phyloP scores from a whole-genome alignment of 2,329 filamentous ascomycete species.

The Scortechinia acanthostroma region DNA sequence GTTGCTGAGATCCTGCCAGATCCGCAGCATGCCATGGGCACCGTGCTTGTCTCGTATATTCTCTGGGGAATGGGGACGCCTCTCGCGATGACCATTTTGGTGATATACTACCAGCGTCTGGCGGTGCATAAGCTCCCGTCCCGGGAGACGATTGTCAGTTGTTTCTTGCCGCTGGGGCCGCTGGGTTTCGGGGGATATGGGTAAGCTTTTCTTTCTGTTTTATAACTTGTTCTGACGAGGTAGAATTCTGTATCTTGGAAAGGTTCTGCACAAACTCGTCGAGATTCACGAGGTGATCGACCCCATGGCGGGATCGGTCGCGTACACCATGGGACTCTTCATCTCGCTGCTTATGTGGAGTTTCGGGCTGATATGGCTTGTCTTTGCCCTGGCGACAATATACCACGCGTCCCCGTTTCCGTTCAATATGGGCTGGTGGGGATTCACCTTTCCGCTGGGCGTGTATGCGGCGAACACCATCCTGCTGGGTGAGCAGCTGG shows the following conservation, averaged over 20 bases:
- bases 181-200: conserved; percentile 60
- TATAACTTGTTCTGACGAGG: no score
- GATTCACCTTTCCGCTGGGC: conserved; percentile 36
- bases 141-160: conserved; percentile 59
- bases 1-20: conserved; percentile 51
- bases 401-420: conserved; percentile 24
- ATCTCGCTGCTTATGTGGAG: conserved; percentile 34
- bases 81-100: conserved; percentile 53
- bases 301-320: conserved; percentile 28
- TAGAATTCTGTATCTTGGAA: no score
- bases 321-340: conserved; percentile 17
- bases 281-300: conserved; percentile 37
- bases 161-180: conserved; percentile 61
- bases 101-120: conserved; percentile 65
- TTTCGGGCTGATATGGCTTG: conserved; percentile 32
- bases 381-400: conserved; percentile 28
- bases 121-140: conserved; percentile 60
- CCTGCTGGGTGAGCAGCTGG: conserved; percentile 27
- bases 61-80: conserved; percentile 62
- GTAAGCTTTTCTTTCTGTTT: no score
- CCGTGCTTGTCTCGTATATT: conserved; percentile 57
- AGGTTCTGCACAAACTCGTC: conserved; percentile 23
- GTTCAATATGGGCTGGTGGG: conserved; percentile 39
- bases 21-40: conserved; percentile 45
- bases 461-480: conserved; percentile 29